Evolutionary conservation across 768 basidiomycete genomes (phyloP).

Genomic region (Rhizopogon rudus): DNA sequence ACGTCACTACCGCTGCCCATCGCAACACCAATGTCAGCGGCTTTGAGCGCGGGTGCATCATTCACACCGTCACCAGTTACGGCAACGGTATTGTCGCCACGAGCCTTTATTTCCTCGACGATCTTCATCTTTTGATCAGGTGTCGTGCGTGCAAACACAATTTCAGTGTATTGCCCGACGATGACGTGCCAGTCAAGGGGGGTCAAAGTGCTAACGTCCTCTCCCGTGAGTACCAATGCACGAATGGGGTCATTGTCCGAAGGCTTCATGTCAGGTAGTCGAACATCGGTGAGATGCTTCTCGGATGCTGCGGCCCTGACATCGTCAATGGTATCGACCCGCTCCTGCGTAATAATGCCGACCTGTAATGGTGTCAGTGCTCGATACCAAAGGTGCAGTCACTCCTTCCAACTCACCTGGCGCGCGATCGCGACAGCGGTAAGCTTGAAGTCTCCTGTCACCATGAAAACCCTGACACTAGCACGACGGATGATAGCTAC

Average conservation of each 20-base stretch:
- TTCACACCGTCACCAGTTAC: conserved; percentile 57
- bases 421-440: conserved; percentile 48
- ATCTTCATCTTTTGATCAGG: conserved; percentile 57
- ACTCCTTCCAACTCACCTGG: conserved; percentile 28
- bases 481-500: conserved; percentile 43
- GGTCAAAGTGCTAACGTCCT: conserved; percentile 34
- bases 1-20: conserved; percentile 47
- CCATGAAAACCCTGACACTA: conserved; percentile 51
- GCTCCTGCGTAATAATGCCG: conserved; percentile 36
- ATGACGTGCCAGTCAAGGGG: conserved; percentile 35
- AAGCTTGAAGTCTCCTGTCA: conserved; percentile 52
- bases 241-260: conserved; percentile 31
- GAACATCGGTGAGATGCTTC: conserved; percentile 12
- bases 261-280: conserved; percentile 28
- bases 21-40: conserved; percentile 51
- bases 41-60: conserved; percentile 47
- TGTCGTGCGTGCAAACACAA: conserved; percentile 51
- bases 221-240: conserved; percentile 40
- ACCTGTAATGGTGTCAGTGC: conserved; percentile 24
- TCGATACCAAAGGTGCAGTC: neutral
- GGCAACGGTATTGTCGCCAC: conserved; percentile 45
- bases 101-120: conserved; percentile 45
- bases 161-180: conserved; percentile 32
- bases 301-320: conserved; percentile 15
- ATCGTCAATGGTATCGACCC: conserved; percentile 29